Conservation (phyloP, 2,329 filamentous ascomycete species). For the Epichloe amarillans region DNA sequence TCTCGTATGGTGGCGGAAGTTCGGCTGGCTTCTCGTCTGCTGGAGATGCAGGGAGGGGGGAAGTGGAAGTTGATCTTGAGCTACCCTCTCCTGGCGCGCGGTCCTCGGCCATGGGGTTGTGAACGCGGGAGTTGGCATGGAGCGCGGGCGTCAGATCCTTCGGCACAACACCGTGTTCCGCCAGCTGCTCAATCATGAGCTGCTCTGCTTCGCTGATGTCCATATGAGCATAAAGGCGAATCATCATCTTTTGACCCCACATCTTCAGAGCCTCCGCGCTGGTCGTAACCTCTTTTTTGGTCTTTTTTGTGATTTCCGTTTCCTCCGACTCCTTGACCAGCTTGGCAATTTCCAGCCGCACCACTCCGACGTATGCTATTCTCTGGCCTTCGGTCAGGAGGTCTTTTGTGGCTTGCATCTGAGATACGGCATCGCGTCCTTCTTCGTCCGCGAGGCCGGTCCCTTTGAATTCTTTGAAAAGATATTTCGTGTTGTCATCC, state of each 20-base stretch:
- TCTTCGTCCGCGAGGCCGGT: slow-evolving; percentile 53
- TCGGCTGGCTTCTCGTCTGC: slow-evolving; percentile 34
- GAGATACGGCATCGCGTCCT: slow-evolving; percentile 69
- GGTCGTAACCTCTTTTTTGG: slow-evolving; percentile 58
- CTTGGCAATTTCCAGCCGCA: slow-evolving; percentile 63
- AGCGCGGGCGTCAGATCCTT: slow-evolving; percentile 71
- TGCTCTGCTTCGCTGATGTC: slow-evolving; percentile 86
- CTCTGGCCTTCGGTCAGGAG: slow-evolving; percentile 89
- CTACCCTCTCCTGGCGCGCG: slow-evolving; percentile 5
- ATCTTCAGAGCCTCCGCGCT: slow-evolving; percentile 72
- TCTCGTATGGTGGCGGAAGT: slow-evolving; percentile 46
- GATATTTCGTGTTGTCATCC: slow-evolving; percentile 92
- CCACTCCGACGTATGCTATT: slow-evolving; percentile 89
- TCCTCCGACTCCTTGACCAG: slow-evolving; percentile 59
- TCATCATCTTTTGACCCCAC: slow-evolving; percentile 97
- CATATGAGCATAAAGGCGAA: slow-evolving; percentile 89
- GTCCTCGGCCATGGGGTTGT: slow-evolving; percentile 68
- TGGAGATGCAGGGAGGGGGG: slow-evolving; percentile 12
- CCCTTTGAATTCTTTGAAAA: slow-evolving; percentile 62
- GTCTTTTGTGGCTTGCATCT: slow-evolving; percentile 93
- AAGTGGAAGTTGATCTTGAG: slow-evolving; percentile 9
- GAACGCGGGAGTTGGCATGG: slow-evolving; percentile 84
- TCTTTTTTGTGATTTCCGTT: slow-evolving; percentile 47
- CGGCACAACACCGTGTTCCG: slow-evolving; percentile 80
- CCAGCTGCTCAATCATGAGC: slow-evolving; percentile 96